Conservation (phyloP, 169 alveolate genomes). For the Cryptosporidium bovis region DNA sequence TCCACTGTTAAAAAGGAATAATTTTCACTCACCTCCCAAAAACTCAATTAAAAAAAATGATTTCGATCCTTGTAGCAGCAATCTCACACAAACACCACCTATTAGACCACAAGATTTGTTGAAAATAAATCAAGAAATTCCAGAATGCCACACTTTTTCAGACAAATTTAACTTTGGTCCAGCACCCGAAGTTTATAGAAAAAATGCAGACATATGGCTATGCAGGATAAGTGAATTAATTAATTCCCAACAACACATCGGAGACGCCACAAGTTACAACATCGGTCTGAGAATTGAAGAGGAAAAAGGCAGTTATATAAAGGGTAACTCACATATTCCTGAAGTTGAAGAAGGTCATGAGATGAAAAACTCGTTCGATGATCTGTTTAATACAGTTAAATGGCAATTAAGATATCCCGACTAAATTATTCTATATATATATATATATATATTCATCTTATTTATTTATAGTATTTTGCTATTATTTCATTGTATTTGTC, state of each 20-base stretch:
- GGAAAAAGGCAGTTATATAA: not conserved
- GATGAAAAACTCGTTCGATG: not conserved
- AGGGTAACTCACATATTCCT: not conserved
- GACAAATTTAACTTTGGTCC: slow-evolving; percentile 4
- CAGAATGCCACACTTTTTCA: not conserved
- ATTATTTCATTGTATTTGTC: not conserved
- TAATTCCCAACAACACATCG: not conserved
- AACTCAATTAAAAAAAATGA: not conserved
- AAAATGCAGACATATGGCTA: slow-evolving; percentile 48
- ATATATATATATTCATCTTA: not conserved
- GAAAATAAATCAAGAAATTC: slow-evolving; percentile 12
- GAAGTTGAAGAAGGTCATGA: not conserved
- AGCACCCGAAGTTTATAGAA: slow-evolving; percentile 30
- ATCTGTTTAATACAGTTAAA: not conserved
- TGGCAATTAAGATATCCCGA: not conserved
- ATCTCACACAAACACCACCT: slow-evolving; percentile 15
- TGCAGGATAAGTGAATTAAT: not conserved
- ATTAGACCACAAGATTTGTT: slow-evolving; percentile 34
- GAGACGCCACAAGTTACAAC: not conserved
- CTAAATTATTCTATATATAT: no score
- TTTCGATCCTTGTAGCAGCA: not conserved
- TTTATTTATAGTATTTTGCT: not conserved
- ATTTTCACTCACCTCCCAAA: not conserved
- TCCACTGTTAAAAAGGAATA: slow-evolving; percentile 6
- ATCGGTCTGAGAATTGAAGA: not conserved